Base-by-base conservation (phyloP, 1,139 yeast species). In the Nadsonia commutata region DNA sequence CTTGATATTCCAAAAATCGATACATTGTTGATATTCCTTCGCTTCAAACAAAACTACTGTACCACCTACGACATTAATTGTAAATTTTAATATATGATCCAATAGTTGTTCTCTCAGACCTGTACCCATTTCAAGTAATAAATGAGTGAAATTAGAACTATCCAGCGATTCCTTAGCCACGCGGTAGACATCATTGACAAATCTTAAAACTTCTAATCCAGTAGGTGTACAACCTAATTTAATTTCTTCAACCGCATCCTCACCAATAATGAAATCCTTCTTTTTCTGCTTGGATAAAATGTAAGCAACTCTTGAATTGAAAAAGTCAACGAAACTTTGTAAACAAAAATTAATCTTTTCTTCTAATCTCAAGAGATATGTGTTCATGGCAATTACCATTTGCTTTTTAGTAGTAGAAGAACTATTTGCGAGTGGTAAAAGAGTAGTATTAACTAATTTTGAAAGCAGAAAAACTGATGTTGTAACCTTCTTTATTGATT, bases 61-160 rank as follows among this genome's bases (percentile, higher is more conserved):
- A 21, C 95, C 95, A 43, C 97, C 97, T 9, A 79, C 73, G 2
- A 86, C 77, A 52, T 76, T 83, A 47, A 86, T 84, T 33, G 76
- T 74, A 57, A 76, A 82, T 55, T 78, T 81, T 50, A 80, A 79
- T 56, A 80, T 79, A 58, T 88, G 96, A 23, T 72, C 76, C 50
- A 85, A 66, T 43, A 88, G 63, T 43, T 75, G 67, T 39, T 71
- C 70, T 53, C 81, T 69, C 41, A 84, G 69, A 21, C 68, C 70
- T 47, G 68, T 62, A 1, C 95, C 94, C 13, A 83, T 64, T 46
- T 74, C 77, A 17, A 65, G 62, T 46, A 82, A 60, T 17, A 79
- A 70, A 36, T 68, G 66, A 22, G 64, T 66, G 43, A 78, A 62
- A 53, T 82, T 83, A 9, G 67, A 64, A 33, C 72, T 74, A 49